Conservation (phyloP, 2,329 filamentous ascomycete species). For the Ophiostoma pallidulum region DNA sequence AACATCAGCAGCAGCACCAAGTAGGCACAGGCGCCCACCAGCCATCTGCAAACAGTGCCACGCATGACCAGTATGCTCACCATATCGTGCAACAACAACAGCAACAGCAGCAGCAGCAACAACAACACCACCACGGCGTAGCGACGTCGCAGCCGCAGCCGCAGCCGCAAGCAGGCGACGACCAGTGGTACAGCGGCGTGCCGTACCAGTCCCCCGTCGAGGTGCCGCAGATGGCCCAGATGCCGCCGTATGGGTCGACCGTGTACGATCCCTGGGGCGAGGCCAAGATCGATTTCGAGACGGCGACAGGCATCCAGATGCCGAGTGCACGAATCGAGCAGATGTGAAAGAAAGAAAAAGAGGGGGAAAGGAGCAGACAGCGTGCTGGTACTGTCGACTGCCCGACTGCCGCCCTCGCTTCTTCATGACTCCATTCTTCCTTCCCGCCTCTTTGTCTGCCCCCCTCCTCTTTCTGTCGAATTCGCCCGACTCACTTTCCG, state of each 20-base stretch:
- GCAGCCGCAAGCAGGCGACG: conserved; percentile 24
- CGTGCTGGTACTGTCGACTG: too few relatives aligned
- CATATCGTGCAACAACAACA: too few relatives aligned
- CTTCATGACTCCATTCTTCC: too few relatives aligned
- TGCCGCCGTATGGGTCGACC: conserved; percentile 40
- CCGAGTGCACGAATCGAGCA: conserved; percentile 49
- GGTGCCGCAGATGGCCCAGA: conserved; percentile 43
- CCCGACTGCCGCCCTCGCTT: too few relatives aligned
- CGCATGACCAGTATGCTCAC: conserved; percentile 17
- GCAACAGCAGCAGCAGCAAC: too few relatives aligned
- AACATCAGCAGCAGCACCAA: too few relatives aligned
- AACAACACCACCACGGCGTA: conserved; percentile 28
- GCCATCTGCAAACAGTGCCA: not conserved
- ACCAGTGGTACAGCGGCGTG: conserved; percentile 42
- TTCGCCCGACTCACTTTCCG: too few relatives aligned
- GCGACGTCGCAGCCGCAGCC: conserved; percentile 32
- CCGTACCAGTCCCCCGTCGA: conserved; percentile 50
- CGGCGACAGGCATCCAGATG: conserved; percentile 48
- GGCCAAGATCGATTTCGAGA: conserved; percentile 49
- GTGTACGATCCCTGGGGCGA: conserved; percentile 42
- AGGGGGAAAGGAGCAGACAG: too few relatives aligned
- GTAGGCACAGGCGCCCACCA: conserved; percentile 24
- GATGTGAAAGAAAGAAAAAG: too few relatives aligned
- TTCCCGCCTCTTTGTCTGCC: not conserved
- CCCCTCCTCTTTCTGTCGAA: not conserved